phyloP scores from a whole-genome alignment of 2,329 filamentous ascomycete genomes.

The Diaporthe nobilis region DNA sequence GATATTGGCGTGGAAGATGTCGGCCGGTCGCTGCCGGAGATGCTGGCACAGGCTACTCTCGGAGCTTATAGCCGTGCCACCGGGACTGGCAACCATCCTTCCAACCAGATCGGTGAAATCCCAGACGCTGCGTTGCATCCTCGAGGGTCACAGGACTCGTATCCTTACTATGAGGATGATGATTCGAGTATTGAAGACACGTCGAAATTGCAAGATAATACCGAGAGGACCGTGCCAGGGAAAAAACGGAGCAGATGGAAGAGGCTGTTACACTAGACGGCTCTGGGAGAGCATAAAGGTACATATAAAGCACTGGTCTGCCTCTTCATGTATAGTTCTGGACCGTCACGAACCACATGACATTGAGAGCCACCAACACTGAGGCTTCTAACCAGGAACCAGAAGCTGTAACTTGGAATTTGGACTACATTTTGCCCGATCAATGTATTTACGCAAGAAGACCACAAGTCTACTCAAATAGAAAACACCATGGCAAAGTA shows the following conservation, averaged over 20 bases:
- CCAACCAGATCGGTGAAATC: not conserved
- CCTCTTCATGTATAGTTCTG: too few relatives aligned
- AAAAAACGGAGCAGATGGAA: constrained; percentile 13
- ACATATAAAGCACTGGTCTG: not conserved
- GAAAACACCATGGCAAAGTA: not conserved
- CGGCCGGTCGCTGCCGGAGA: not conserved
- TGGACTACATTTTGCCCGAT: not conserved
- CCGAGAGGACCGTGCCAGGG: not conserved
- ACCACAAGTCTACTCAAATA: not conserved
- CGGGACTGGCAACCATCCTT: not conserved
- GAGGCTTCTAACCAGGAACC: not conserved
- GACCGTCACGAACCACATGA: not conserved
- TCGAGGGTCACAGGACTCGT: not conserved
- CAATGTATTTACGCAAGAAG: not conserved
- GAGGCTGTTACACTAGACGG: not conserved
- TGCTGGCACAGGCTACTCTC: constrained; percentile 24
- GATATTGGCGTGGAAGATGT: constrained; percentile 40
- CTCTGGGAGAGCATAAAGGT: not conserved
- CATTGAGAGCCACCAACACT: not conserved
- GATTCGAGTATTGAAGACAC: not conserved
- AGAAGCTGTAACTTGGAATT: not conserved
- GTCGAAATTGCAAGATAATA: not conserved
- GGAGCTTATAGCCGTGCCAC: constrained; percentile 21
- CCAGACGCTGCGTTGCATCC: not conserved
- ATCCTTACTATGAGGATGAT: not conserved